Conservation (phyloP, 495 filamentous ascomycete species). For the Penicillium pulvis region DNA sequence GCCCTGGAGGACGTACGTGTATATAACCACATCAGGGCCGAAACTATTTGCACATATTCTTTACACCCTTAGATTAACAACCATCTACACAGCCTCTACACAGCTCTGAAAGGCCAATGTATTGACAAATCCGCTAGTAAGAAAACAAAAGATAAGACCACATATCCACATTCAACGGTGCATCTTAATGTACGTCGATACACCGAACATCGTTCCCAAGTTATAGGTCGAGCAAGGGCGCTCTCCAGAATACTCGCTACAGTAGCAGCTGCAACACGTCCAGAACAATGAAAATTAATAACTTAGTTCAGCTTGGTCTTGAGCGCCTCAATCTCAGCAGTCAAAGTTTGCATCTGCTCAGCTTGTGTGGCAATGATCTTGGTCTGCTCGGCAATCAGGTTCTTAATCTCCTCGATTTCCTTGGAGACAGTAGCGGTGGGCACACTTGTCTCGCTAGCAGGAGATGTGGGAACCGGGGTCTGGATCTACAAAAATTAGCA, state of each 20-base stretch:
- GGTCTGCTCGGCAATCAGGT: conserved; percentile 47
- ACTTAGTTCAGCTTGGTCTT: conserved; percentile 45
- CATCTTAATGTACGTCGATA: conserved; percentile 19
- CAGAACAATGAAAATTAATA: conserved; percentile 3
- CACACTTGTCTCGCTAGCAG: conserved; percentile 22
- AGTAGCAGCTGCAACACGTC: conserved; percentile 8
- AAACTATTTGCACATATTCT: too few relatives aligned
- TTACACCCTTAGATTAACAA: neutral
- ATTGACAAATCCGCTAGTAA: conserved; percentile 34
- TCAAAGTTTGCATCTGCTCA: conserved; percentile 46
- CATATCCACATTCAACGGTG: conserved; percentile 27
- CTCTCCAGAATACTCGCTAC: conserved; percentile 9
- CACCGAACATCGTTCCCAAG: conserved; percentile 1
- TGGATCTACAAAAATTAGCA: conserved; percentile 28
- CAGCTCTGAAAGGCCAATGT: conserved; percentile 23
- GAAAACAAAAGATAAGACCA: conserved; percentile 23
- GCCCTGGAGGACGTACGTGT: too few relatives aligned
- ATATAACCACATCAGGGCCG: too few relatives aligned
- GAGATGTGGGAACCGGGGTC: conserved; percentile 15
- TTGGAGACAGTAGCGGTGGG: conserved; percentile 30
- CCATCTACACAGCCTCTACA: neutral
- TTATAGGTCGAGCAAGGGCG: neutral
- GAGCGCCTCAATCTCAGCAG: conserved; percentile 48
- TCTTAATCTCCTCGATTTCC: conserved; percentile 49
- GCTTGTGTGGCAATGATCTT: conserved; percentile 48